These are phyloP conservation scores for Eimeria falciformis DNA, from an alignment of 169 alveolate species.

Conservation along the genomic window DNA sequence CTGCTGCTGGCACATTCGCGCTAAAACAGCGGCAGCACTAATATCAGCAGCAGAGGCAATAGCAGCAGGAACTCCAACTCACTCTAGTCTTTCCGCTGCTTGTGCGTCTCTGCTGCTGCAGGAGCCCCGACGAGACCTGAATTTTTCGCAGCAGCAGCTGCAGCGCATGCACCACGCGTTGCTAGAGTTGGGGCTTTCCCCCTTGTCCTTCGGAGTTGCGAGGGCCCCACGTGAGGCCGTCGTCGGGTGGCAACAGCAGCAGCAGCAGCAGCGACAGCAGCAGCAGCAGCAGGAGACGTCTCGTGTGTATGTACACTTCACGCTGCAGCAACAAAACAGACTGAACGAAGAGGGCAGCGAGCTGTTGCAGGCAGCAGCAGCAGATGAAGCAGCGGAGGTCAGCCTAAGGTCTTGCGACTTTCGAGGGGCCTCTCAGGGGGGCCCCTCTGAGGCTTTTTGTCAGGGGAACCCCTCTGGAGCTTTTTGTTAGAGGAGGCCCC, in stretches of 20 bases:
- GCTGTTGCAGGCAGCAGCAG: slow-evolving; percentile 26
- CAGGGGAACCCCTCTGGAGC: too few species aligned
- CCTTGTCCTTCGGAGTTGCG: background rate
- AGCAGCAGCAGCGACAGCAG: background rate
- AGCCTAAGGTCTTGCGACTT: background rate
- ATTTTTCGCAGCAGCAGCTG: slow-evolving; percentile 25
- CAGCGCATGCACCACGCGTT: slow-evolving; percentile 23
- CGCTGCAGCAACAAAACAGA: background rate
- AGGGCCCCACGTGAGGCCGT: background rate
- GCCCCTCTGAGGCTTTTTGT: too few species aligned
- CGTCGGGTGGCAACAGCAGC: background rate
- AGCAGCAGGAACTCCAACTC: too few species aligned
- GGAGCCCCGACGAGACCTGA: background rate
- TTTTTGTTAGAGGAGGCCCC: too few species aligned
- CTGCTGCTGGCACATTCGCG: background rate
- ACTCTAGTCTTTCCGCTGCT: background rate
- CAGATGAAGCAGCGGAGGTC: slow-evolving; percentile 10
- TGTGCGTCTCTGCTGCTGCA: background rate
- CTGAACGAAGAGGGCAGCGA: background rate
- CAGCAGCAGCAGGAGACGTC: background rate
- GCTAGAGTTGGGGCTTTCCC: slow-evolving; percentile 1
- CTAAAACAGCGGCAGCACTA: background rate
- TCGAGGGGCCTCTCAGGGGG: background rate
- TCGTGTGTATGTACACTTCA: background rate
- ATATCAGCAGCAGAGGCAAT: background rate